Base-by-base conservation (phyloP, 805 yeast genomes). In the Saturnispora gosingensis region DNA sequence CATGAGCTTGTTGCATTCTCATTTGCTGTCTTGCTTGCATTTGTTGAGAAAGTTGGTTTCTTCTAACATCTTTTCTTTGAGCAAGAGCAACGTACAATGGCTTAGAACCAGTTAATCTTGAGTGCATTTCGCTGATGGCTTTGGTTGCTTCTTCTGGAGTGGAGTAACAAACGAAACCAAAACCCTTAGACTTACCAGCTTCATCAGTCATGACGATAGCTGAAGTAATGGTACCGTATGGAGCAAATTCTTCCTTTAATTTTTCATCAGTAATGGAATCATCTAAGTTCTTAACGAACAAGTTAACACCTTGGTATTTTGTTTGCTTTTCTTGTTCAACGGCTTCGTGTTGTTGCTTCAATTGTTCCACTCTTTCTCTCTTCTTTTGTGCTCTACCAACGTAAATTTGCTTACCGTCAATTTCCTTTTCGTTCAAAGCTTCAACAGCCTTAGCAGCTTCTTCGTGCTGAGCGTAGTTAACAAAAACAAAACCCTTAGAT, bases 371-470 rank as follows among this genome's bases (percentile, higher is more conserved):
- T 79, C 99, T 90, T 81, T 93, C 99, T 73, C 86, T 80, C 82
- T 89, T 91, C 89, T 89, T 91, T 79, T 93, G 99, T 62, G 99
- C 99, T 75, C 99, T 88, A 66, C 97, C 97, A 66, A 91, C 99
- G 71, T 82, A 93, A 59, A 93, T 74, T 72, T 76, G 80, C 76
- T 87, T 88, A 66, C 93, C 95, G 64, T 81, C 82, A 70, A 84
- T 71, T 68, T 93, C 98, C 62, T 72, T 75, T 69, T 85, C 96
- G 75, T 93, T 87, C 70, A 91, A 81, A 65, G 77, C 93, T 50
- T 88, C 97, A 61, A 91, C 95, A 55, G 98, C 96, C 74, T 81
- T 81, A 62, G 77, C 81, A 60, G 99, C 99, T 61, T 82, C 78
- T 65, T 85, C 89, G 72, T 91, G 99, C 62, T 73, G 68, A 72